phyloP scores from a whole-genome alignment of 2,329 filamentous ascomycete species.

The Fusarium succisae region DNA sequence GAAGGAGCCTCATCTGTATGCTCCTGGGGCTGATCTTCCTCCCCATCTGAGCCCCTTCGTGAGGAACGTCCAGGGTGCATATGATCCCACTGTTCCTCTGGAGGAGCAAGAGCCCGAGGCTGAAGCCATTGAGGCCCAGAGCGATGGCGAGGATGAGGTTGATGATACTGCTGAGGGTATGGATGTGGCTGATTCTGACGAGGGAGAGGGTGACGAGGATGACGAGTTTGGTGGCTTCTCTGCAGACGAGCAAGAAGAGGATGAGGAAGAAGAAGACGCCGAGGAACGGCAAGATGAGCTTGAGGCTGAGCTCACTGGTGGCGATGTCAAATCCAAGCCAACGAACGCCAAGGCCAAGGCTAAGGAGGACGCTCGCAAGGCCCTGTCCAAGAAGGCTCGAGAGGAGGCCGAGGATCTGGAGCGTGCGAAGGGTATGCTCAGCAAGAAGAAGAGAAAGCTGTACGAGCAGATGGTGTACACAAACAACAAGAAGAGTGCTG shows the following conservation, averaged over 20 bases:
- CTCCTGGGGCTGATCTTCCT: constrained; percentile 87
- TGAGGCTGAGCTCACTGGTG: constrained; percentile 88
- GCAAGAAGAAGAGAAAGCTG: constrained; percentile 96
- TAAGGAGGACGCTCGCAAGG: constrained; percentile 76
- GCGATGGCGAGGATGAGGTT: constrained; percentile 59
- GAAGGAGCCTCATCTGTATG: constrained; percentile 86
- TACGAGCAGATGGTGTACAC: constrained; percentile 98
- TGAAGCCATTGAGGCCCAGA: constrained; percentile 78
- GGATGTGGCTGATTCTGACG: constrained; percentile 60
- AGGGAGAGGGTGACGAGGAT: constrained; percentile 57
- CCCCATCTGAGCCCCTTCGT: constrained; percentile 98
- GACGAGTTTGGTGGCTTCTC: constrained; percentile 61
- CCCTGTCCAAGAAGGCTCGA: constrained; percentile 74
- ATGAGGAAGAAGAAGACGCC: constrained; percentile 69
- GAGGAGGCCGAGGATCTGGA: constrained; percentile 89
- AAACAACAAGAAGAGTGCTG: constrained; percentile 91
- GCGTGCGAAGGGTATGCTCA: constrained; percentile 97
- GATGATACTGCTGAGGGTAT: constrained; percentile 59
- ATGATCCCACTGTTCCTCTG: constrained; percentile 87
- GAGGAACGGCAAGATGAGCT: constrained; percentile 86
- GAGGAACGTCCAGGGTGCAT: constrained; percentile 83
- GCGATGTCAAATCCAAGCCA: constrained; percentile 61
- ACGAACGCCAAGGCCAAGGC: constrained; percentile 63
- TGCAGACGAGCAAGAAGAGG: constrained; percentile 55
- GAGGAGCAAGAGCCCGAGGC: constrained; percentile 89